These are phyloP conservation scores for Lithocarpus polystachyus DNA, from an alignment of 306 rosid genomes.

Conservation along the genomic window DNA sequence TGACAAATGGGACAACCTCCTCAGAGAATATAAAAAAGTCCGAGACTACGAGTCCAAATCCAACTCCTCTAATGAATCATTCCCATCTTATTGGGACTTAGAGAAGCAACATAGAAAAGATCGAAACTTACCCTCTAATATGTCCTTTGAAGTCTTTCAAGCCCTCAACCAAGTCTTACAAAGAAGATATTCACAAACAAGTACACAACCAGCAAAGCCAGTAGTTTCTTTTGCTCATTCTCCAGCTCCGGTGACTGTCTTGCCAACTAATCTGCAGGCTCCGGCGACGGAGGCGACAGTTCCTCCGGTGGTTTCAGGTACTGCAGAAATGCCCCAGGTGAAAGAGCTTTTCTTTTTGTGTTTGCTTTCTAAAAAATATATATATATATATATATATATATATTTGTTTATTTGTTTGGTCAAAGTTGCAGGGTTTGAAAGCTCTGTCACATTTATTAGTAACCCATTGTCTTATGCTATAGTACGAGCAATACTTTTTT, in stretches of 20 bases:
- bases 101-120: slow-evolving; percentile 55
- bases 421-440: slow-evolving; percentile 72
- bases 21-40: slow-evolving; percentile 60
- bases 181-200: slow-evolving; percentile 33
- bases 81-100: slow-evolving; percentile 54
- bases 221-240: slow-evolving; percentile 6
- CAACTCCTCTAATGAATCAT: background rate
- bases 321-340: slow-evolving; percentile 24
- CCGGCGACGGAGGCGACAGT: slow-evolving; percentile 11
- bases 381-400: background rate
- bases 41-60: slow-evolving; percentile 58
- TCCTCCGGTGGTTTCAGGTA: slow-evolving; percentile 48
- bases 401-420: slow-evolving; percentile 32
- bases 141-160: slow-evolving; percentile 47
- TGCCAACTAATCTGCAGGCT: background rate
- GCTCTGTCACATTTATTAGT: slow-evolving; percentile 52
- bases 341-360: background rate
- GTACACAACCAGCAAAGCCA: background rate
- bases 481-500: slow-evolving; percentile 23
- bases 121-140: slow-evolving; percentile 51
- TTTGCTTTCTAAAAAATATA: background rate
- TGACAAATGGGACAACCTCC: slow-evolving; percentile 69
- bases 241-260: slow-evolving; percentile 12
- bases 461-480: slow-evolving; percentile 28
- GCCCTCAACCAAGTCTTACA: slow-evolving; percentile 53